Percentiles rank a stretch among this genome's conserved stretches.
Evolutionary conservation across 805 yeast genomes (phyloP).

Genomic region (Candida ulmi): DNA sequence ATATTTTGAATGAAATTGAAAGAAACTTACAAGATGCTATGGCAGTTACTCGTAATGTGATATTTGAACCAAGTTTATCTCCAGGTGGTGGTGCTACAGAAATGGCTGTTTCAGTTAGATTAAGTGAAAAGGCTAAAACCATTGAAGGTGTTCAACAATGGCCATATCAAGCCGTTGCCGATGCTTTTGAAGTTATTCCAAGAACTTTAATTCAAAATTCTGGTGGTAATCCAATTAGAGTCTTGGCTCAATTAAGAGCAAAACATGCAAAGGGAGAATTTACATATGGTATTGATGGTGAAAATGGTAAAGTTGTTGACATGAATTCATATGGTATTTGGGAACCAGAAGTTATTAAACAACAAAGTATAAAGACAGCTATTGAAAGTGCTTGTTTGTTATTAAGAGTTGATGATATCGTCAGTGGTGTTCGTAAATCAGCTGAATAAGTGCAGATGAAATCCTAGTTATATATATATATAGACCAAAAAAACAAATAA

Average conservation of each 20-base stretch:
- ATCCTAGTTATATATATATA: background rate
- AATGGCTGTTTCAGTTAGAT: constrained; percentile 90
- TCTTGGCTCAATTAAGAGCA: constrained; percentile 87
- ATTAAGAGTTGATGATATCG: constrained; percentile 95
- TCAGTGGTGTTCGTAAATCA: constrained; percentile 80
- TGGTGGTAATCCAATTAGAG: constrained; percentile 93
- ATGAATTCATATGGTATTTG: constrained; percentile 95
- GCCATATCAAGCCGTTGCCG: constrained; percentile 99
- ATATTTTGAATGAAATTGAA: constrained; percentile 91
- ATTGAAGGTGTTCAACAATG: constrained; percentile 95
- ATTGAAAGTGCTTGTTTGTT: constrained; percentile 94
- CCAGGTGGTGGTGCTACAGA: constrained; percentile 99
- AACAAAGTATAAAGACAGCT: constrained; percentile 96
- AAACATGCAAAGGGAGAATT: constrained; percentile 87
- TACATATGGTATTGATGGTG: constrained; percentile 94
- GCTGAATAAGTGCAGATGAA: constrained; percentile 11
- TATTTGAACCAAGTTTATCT: constrained; percentile 87
- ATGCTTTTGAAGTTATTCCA: constrained; percentile 97
- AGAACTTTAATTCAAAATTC: constrained; percentile 96
- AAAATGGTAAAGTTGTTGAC: constrained; percentile 87
- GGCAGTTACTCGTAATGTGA: constrained; percentile 94
- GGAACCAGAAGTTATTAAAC: constrained; percentile 99
- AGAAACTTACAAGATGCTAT: constrained; percentile 97
- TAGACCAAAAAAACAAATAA: too few species aligned
- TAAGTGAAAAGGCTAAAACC: constrained; percentile 85